Evolutionary conservation across 2,329 filamentous ascomycete genomes (phyloP).

Genomic region (Colletotrichum cereale): DNA sequence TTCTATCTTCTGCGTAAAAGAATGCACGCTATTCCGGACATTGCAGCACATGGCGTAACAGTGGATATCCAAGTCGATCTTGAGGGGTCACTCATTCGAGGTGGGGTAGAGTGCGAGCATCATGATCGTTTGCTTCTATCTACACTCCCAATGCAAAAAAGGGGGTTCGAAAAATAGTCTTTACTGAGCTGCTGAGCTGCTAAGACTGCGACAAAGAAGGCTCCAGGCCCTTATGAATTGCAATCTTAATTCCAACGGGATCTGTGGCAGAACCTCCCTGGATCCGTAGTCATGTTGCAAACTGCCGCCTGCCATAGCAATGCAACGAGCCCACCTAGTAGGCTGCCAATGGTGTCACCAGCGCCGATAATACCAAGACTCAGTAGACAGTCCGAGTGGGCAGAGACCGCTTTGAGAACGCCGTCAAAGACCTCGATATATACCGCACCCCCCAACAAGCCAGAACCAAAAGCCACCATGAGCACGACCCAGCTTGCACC

Average conservation of each 20-base stretch:
- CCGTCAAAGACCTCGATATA: conserved; percentile 46
- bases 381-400: conserved; percentile 44
- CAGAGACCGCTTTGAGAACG: conserved; percentile 43
- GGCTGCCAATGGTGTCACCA: conserved; percentile 46
- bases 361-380: conserved; percentile 45
- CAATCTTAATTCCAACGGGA: neutral
- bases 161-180: too few relatives aligned
- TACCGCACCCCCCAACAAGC: conserved; percentile 46
- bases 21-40: neutral
- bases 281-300: conserved; percentile 2
- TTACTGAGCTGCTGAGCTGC: too few relatives aligned
- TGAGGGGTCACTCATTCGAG: neutral
- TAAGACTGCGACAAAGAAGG: too few relatives aligned
- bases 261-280: conserved; percentile 17
- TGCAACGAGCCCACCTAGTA: conserved; percentile 45
- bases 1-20: neutral
- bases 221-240: neutral
- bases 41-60: neutral
- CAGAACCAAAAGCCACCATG: conserved; percentile 45
- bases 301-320: conserved; percentile 41
- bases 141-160: too few relatives aligned
- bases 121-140: too few relatives aligned
- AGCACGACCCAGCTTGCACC: conserved; percentile 44
- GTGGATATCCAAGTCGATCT: neutral
- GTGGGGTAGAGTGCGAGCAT: too few relatives aligned